These are phyloP conservation scores for Neltuma alba DNA, from an alignment of 306 rosid species.

Conservation along the genomic window DNA sequence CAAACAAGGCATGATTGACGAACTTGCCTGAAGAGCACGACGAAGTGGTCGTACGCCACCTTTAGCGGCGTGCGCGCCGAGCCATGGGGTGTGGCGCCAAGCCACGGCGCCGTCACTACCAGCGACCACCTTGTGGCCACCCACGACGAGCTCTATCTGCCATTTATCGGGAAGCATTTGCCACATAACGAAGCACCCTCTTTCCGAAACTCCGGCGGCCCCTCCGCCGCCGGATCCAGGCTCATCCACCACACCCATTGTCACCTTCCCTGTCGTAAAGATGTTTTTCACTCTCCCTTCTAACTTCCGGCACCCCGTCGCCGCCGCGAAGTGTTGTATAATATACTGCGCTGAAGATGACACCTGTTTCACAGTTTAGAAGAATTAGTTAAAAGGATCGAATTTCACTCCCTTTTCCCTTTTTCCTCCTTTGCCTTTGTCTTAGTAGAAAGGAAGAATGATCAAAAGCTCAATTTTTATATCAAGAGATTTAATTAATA, in stretches of 20 bases:
- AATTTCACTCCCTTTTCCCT: neutral
- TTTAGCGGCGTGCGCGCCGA: no score
- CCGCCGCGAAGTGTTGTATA: constrained; percentile 82
- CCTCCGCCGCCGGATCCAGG: constrained; percentile 52
- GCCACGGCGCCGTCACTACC: constrained; percentile 86
- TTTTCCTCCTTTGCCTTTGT: neutral
- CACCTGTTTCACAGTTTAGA: constrained; percentile 42
- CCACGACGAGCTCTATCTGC: constrained; percentile 81
- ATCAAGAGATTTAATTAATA: neutral
- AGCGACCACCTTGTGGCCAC: constrained; percentile 77
- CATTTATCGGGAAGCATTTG: constrained; percentile 93
- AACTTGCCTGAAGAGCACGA: constrained; percentile 84
- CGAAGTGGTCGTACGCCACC: constrained; percentile 93
- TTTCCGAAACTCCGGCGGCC: constrained; percentile 45
- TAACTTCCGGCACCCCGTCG: constrained; percentile 88
- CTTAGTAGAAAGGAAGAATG: neutral
- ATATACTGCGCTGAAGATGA: constrained; percentile 88
- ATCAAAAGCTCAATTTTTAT: neutral
- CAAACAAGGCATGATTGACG: constrained; percentile 1
- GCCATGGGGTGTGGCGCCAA: no score
- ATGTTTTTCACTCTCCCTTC: constrained; percentile 76
- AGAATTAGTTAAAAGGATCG: constrained; percentile 1
- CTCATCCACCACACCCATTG: constrained; percentile 74
- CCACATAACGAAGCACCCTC: constrained; percentile 97
- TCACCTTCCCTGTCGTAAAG: constrained; percentile 75